Base-by-base conservation (phyloP, 805 yeast species). In the Brettanomyces sp. region DNA sequence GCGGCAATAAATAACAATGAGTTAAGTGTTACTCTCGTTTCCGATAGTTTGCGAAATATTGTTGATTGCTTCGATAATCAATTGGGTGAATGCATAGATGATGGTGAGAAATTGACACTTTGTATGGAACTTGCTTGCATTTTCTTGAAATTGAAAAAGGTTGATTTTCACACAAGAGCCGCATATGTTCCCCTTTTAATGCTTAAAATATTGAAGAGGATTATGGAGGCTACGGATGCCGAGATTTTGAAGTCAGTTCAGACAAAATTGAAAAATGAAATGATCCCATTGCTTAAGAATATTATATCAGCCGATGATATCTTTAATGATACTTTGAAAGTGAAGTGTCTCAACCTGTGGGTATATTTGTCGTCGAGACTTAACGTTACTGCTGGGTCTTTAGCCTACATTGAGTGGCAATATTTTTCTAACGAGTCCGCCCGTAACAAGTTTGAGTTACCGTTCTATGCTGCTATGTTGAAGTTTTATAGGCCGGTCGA, bases 321-420 rank as follows among this genome's bases (percentile, higher is more conserved):
- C 13, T 46, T 38, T 14, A 50, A 42, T 34, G 51, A 48, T 4
- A 5, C 32, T n/a, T 28, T 59, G 18, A 54, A 53, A 23, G 38
- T 25, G 6, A 32, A 41, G 1, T 54, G 57, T 38, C 35, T 58
- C 8, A 39, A 32, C 5, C 42, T 52, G 25, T 59, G 63, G 63
- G 47, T 56, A 4, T 48, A 49, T 13, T 25, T 57, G 5, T 50
- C 52, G 11, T 38, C 51, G 2, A 24, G 42, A 9, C 24, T 55
- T 22, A 49, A 44, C 5, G 39, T 48, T n/a, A 46, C 51, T 8
- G 38, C 53, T 13, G 56, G 56, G 18, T 55, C 57, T 2, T 28
- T 63, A 23, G 47, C 59, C 4, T 55, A 55, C 42, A 44, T 59
- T 22, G 64, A 63, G 18, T 63, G 67, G 67, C 45, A 46, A 0